phyloP scores from a whole-genome alignment of 192 early-diverging fungal genomes.

The Backusella circina region DNA sequence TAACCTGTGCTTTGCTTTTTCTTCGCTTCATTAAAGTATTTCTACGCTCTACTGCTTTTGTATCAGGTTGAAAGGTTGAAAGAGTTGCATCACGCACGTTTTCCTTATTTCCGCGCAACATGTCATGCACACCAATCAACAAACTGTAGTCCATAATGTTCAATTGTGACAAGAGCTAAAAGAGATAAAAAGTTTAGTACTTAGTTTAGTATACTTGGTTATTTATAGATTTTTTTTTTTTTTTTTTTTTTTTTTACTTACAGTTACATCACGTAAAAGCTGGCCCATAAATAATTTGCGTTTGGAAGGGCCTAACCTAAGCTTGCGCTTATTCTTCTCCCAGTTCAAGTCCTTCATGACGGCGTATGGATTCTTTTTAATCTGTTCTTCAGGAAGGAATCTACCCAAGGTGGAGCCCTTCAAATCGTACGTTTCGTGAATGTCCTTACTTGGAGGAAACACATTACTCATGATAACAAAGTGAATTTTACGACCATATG shows the following conservation, averaged over 20 bases:
- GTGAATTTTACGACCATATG: constrained; percentile 89
- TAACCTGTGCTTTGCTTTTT: constrained; percentile 51
- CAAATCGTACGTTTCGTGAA: constrained; percentile 95
- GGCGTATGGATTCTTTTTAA: constrained; percentile 76
- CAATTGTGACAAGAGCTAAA: constrained; percentile 53
- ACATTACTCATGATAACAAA: constrained; percentile 99
- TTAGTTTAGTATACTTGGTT: not conserved
- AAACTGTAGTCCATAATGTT: constrained; percentile 93
- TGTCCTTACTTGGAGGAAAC: constrained; percentile 95
- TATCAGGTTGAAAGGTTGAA: constrained; percentile 66
- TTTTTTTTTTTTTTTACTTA: constrained; percentile 25
- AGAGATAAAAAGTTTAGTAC: constrained; percentile 78
- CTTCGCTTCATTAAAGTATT: constrained; percentile 44
- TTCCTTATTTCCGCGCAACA: constrained; percentile 81
- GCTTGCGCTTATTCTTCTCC: constrained; percentile 67
- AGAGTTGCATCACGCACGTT: constrained; percentile 93
- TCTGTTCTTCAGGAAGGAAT: constrained; percentile 73
- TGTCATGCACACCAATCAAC: constrained; percentile 90
- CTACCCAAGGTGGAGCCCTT: constrained; percentile 94
- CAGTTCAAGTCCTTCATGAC: constrained; percentile 99
- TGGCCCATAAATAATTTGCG: constrained; percentile 80
- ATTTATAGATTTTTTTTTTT: not conserved
- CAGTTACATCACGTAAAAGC: constrained; percentile 83
- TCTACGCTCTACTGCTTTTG: constrained; percentile 41
- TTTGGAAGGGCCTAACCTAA: constrained; percentile 86